These are phyloP conservation scores for Fomitopsis pulvina DNA, from an alignment of 768 basidiomycete genomes.

Conservation along the genomic window DNA sequence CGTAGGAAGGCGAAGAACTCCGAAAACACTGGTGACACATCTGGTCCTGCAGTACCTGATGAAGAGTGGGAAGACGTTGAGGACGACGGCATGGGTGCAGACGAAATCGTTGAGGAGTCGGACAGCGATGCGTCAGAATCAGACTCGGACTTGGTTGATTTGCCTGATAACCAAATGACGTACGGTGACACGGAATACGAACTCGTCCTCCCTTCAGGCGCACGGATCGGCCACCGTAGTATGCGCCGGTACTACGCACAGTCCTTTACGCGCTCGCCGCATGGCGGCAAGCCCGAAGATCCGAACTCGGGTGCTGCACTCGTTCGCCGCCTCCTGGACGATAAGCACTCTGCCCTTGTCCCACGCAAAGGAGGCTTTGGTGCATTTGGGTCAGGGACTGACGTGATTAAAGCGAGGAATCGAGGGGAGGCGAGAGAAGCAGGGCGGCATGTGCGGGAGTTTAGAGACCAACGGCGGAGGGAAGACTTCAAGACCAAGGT, in stretches of 20 bases:
- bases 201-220: constrained; percentile 89
- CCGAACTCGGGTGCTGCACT: constrained; percentile 69
- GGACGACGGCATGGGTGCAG: constrained; percentile 22
- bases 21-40: neutral
- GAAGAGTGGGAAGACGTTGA: constrained; percentile 30
- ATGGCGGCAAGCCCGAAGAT: constrained; percentile 42
- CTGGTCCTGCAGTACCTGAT: constrained; percentile 11
- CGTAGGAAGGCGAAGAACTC: constrained; percentile 8
- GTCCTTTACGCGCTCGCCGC: constrained; percentile 47
- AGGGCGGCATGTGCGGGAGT: constrained; percentile 77
- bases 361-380: constrained; percentile 83
- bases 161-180: constrained; percentile 44
- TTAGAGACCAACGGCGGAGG: constrained; percentile 69
- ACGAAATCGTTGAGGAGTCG: constrained; percentile 28
- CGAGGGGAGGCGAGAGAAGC: constrained; percentile 94
- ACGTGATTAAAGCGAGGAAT: constrained; percentile 87
- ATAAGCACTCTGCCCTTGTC: constrained; percentile 81
- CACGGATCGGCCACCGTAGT: constrained; percentile 85
- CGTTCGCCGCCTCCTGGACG: constrained; percentile 70
- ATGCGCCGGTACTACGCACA: constrained; percentile 86
- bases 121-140: constrained; percentile 25
- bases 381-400: constrained; percentile 73
- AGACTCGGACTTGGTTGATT: constrained; percentile 29
- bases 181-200: constrained; percentile 81
- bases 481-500: constrained; percentile 85